Conservation (phyloP, 768 basidiomycete species). For the Leccinum aurantiacum region DNA sequence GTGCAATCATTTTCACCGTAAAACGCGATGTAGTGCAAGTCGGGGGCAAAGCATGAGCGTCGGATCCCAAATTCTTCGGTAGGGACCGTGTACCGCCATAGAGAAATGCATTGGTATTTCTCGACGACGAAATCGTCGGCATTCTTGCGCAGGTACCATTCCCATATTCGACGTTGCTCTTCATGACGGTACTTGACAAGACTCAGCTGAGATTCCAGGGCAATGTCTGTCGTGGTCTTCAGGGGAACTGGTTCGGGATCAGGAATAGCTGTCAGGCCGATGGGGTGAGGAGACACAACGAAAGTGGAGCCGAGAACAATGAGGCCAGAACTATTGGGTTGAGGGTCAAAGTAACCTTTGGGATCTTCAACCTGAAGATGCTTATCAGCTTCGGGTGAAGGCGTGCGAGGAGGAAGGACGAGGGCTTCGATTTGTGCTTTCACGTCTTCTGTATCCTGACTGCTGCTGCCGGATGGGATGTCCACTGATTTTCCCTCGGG, state of each 20-base stretch:
- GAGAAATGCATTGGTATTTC: conserved; percentile 86
- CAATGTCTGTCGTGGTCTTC: conserved; percentile 69
- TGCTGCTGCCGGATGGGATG: conserved; percentile 6
- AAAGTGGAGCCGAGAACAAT: conserved; percentile 32
- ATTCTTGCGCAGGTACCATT: conserved; percentile 91
- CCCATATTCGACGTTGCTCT: conserved; percentile 89
- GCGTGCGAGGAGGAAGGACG: conserved; percentile 40
- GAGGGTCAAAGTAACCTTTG: conserved; percentile 45
- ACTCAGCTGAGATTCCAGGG: conserved; percentile 68
- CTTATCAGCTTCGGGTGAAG: conserved; percentile 34
- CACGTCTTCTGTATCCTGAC: conserved; percentile 48
- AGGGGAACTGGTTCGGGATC: conserved; percentile 43
- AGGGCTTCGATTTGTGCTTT: conserved; percentile 66
- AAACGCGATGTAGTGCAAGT: conserved; percentile 73
- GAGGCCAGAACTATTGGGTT: conserved; percentile 30
- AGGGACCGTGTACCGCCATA: conserved; percentile 81
- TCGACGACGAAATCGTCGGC: conserved; percentile 84
- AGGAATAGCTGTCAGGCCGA: conserved; percentile 28
- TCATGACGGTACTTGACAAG: conserved; percentile 77
- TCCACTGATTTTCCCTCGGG: conserved; percentile 25
- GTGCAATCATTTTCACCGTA: conserved; percentile 94
- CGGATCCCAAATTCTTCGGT: conserved; percentile 63
- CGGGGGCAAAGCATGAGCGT: conserved; percentile 77
- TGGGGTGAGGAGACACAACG: conserved; percentile 33
- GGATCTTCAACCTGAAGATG: conserved; percentile 32